Conservation (phyloP, 2,329 filamentous ascomycete genomes). For the Colletotrichum magnum region DNA sequence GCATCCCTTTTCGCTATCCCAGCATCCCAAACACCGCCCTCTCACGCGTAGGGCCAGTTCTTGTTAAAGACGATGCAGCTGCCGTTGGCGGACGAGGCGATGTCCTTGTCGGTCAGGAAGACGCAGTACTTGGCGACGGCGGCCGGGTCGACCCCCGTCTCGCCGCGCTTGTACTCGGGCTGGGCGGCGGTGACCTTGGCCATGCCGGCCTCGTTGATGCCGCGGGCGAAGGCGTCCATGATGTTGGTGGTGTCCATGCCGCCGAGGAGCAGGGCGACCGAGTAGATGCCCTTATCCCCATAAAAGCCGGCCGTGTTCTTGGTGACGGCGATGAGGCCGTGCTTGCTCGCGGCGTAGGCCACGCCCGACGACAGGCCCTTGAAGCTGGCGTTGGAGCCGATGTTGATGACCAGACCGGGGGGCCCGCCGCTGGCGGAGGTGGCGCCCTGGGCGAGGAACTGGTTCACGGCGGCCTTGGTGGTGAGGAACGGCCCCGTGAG, state of each 20-base stretch:
- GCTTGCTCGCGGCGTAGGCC: conserved; percentile 68
- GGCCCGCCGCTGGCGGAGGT: conserved; percentile 31
- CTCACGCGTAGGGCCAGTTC: conserved; percentile 53
- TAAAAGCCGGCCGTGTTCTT: conserved; percentile 72
- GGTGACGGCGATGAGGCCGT: conserved; percentile 67
- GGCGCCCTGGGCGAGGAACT: conserved; percentile 57
- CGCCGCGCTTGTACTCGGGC: conserved; percentile 48
- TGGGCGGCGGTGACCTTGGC: conserved; percentile 44
- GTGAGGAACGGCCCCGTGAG: conserved; percentile 69
- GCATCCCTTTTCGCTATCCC: neutral
- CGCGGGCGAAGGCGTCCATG: conserved; percentile 54
- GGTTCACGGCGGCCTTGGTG: conserved; percentile 64
- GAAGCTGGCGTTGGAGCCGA: conserved; percentile 40
- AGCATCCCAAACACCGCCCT: too few species aligned
- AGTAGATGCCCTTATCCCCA: conserved; percentile 63
- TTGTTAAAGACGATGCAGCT: conserved; percentile 51
- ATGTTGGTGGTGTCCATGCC: conserved; percentile 39
- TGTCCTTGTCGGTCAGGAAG: conserved; percentile 52
- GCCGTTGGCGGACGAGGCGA: conserved; percentile 51
- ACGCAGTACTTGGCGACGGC: conserved; percentile 57
- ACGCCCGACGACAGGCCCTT: conserved; percentile 50
- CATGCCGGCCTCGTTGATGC: conserved; percentile 52
- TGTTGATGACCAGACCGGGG: conserved; percentile 45
- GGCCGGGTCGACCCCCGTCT: conserved; percentile 48
- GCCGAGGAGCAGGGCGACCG: conserved; percentile 38